Evolutionary conservation across 805 yeast genomes (phyloP), one percentile per base, ranked within the genome.

Genomic region (Teunomyces funiuensis): DNA sequence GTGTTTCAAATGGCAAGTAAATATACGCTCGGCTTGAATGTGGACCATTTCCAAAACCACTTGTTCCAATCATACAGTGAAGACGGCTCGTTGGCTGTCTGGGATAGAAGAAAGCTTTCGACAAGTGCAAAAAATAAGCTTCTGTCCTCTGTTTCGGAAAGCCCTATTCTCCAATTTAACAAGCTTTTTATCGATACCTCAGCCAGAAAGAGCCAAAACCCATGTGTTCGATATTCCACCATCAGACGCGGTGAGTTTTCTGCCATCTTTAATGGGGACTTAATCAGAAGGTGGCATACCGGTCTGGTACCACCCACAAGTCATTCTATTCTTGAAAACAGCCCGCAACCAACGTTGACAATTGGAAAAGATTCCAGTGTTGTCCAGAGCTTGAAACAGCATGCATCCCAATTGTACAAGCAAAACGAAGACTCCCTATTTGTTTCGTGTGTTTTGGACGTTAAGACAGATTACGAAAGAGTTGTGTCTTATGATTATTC

Each of bases 401-500:
- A 70, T 44, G 52, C 73, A 6, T 44, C 58, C 1, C 67, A 65
- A 37, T 53, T 67, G 30, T 69, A 69, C 42, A 58, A 57, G n/a
- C 63, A 66, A 8, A 63, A 61, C 5, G 69, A 69, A 15, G 88
- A 85, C 28, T 72, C 82, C 3, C 59, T 85, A 25, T 88, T 88
- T 60, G 89, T 88, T 1, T 76, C 93, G 0, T 71, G 79, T 28
- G 96, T 88, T 2, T 71, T 79, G 36, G 96, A 88, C 57, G 78
- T 80, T 8, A 77, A 76, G 44, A 83, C 95, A 0, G 85, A 83
- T 40, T 82, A 77, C 53, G 96, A 89, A 49, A 74, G 90, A 50
- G 95, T 89, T 1, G 80, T 85, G 1, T 83, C 96, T 0, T 89
- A 84, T 63, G 97, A 89, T 59, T 89, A 88, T 57, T 77, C 82